Conservation (phyloP, 2,329 filamentous ascomycete genomes). For the Microdochium trichocladiopsis region DNA sequence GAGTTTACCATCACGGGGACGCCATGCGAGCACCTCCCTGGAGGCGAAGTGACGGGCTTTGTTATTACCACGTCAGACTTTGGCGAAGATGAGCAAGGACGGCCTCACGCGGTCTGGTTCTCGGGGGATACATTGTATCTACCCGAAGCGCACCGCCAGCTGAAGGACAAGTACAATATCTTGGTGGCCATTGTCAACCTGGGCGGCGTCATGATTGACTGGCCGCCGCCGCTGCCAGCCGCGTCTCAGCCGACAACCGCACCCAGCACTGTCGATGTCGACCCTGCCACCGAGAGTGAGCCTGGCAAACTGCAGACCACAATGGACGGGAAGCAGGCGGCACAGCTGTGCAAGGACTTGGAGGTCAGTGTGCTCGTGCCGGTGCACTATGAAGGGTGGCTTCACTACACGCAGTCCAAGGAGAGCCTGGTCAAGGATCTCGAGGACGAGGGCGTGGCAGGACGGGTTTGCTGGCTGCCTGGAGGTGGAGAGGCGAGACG, state of each 20-base stretch:
- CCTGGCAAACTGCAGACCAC: slow-evolving; percentile 27
- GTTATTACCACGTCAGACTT: slow-evolving; percentile 28
- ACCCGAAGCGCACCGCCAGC: slow-evolving; percentile 26
- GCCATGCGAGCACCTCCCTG: slow-evolving; percentile 34
- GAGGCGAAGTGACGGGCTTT: slow-evolving; percentile 37
- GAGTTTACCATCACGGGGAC: slow-evolving; percentile 31
- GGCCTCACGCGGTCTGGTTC: slow-evolving; percentile 39
- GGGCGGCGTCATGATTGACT: slow-evolving; percentile 21
- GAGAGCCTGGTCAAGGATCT: slow-evolving; percentile 22
- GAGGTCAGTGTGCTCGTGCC: slow-evolving; percentile 33
- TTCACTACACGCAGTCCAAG: slow-evolving; percentile 30
- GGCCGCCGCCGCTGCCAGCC: not conserved
- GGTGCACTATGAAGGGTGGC: slow-evolving; percentile 40
- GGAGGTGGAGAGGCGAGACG: not conserved
- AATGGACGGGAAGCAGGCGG: slow-evolving; percentile 34
- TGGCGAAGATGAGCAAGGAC: slow-evolving; percentile 22
- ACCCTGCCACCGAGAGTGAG: too few relatives aligned
- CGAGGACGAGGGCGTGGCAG: slow-evolving; percentile 21
- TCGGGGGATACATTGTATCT: slow-evolving; percentile 41
- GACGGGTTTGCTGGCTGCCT: slow-evolving; percentile 25
- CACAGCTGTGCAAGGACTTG: slow-evolving; percentile 27
- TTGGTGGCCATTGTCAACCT: slow-evolving; percentile 31
- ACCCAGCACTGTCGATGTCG: too few relatives aligned
- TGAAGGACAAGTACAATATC: slow-evolving; percentile 27
- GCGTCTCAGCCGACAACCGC: slow-evolving; percentile 4